phyloP scores from a whole-genome alignment of 352 stramenopile species.

The Phytopythium chamaehyphon region DNA sequence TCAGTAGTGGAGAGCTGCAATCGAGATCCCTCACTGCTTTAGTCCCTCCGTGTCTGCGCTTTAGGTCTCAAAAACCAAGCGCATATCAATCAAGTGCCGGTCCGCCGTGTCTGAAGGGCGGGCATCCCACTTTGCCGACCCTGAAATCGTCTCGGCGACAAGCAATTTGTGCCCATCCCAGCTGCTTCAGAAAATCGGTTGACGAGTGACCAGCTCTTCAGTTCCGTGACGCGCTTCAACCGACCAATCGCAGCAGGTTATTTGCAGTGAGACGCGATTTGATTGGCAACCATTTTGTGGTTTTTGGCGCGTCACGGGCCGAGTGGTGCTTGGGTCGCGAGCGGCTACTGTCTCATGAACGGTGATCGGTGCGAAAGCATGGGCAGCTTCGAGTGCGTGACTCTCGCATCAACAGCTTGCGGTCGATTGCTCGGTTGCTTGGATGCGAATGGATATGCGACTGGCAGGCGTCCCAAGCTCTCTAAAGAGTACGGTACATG shows the following conservation, averaged over 20 bases:
- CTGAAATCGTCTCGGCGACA: neutral
- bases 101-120: constrained; percentile 2
- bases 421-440: neutral
- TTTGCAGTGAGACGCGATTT: neutral
- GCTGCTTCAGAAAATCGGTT: neutral
- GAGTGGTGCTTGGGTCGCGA: constrained; percentile 3
- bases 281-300: too few relatives aligned
- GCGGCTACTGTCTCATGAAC: constrained; percentile 7
- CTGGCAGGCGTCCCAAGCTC: neutral
- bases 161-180: too few relatives aligned
- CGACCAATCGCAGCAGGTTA: too few relatives aligned
- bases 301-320: constrained; percentile 1
- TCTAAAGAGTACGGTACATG: too few relatives aligned
- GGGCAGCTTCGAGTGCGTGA: neutral
- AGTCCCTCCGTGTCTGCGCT: neutral
- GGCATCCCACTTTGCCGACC: neutral
- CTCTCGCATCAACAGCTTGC: neutral
- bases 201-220: constrained; percentile 1
- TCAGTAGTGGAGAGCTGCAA: neutral
- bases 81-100: constrained; percentile 2
- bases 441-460: neutral
- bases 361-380: neutral
- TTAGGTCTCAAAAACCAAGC: neutral
- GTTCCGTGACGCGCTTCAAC: neutral
- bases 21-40: neutral